phyloP scores from a whole-genome alignment of 805 yeast genomes.

The Teunomyces atbi region DNA sequence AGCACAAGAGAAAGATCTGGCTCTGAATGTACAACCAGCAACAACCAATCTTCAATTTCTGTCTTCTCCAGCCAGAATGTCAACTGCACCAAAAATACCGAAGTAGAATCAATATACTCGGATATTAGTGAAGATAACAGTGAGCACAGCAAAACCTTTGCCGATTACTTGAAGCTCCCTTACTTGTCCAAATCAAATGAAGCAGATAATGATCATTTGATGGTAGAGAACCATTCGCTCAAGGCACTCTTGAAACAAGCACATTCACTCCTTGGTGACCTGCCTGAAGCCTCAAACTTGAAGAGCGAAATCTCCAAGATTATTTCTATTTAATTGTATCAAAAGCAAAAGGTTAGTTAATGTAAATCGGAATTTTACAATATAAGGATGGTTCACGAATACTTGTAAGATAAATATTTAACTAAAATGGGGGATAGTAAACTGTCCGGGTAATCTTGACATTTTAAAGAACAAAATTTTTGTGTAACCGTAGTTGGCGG shows the following conservation, averaged over 20 bases:
- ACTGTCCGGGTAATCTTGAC: conserved; percentile 14
- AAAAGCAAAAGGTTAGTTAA: not conserved
- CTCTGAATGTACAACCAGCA: conserved; percentile 5
- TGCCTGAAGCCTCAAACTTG: conserved; percentile 10
- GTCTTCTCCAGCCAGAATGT: conserved; percentile 17
- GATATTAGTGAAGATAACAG: conserved; percentile 14
- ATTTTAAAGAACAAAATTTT: conserved; percentile 8
- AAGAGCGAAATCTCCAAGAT: conserved; percentile 12
- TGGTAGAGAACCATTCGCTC: conserved; percentile 27
- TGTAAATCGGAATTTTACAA: not conserved
- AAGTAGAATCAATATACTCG: conserved; percentile 15
- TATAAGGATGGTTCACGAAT: too few species aligned
- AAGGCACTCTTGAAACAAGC: conserved; percentile 27
- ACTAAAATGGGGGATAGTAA: too few species aligned
- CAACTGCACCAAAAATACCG: conserved; percentile 4
- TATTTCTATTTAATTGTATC: conserved; percentile 6
- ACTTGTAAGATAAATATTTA: too few species aligned
- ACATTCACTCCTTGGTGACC: conserved; percentile 15
- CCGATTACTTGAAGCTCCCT: conserved; percentile 23
- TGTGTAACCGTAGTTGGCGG: conserved; percentile 10
- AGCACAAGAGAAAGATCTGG: conserved; percentile 10
- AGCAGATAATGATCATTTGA: conserved; percentile 9
- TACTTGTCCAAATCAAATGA: conserved; percentile 10
- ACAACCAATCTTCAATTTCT: conserved; percentile 19
- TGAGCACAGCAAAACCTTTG: conserved; percentile 11